Evolutionary conservation across 2,329 filamentous ascomycete genomes (phyloP).

Genomic region (Arthroderma sp.): DNA sequence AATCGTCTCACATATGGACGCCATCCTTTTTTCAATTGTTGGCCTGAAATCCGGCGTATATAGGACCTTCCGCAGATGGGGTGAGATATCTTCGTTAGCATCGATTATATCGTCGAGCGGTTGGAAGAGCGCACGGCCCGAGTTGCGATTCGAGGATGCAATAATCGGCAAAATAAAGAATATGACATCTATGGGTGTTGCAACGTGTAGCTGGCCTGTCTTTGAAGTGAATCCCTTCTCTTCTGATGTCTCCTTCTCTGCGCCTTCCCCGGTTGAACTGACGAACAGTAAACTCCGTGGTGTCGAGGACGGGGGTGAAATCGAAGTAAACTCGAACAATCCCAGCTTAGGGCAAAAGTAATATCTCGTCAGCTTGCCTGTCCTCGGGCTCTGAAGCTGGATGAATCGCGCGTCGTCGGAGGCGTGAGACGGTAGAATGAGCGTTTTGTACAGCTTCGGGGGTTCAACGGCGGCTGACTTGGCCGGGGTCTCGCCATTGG

Average conservation of each 20-base stretch:
- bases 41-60: constrained; percentile 29
- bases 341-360: constrained; percentile 48
- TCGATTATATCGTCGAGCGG: constrained; percentile 41
- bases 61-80: constrained; percentile 31
- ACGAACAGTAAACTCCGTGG: constrained; percentile 45
- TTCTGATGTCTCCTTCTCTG: background rate
- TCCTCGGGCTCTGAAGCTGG: constrained; percentile 44
- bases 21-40: constrained; percentile 54
- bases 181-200: constrained; percentile 70
- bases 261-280: constrained; percentile 12
- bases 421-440: constrained; percentile 45
- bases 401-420: constrained; percentile 44
- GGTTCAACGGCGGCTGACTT: background rate
- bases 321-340: constrained; percentile 49
- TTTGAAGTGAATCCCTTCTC: constrained; percentile 47
- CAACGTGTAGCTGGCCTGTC: constrained; percentile 64
- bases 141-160: constrained; percentile 32
- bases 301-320: constrained; percentile 40
- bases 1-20: constrained; percentile 63
- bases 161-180: constrained; percentile 73
- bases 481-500: background rate
- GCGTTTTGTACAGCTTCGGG: constrained; percentile 36
- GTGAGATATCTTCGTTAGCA: constrained; percentile 31
- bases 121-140: constrained; percentile 33
- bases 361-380: constrained; percentile 39